phyloP scores from a whole-genome alignment of 1,139 yeast genomes.

The Sugiyamaella neomexicana region DNA sequence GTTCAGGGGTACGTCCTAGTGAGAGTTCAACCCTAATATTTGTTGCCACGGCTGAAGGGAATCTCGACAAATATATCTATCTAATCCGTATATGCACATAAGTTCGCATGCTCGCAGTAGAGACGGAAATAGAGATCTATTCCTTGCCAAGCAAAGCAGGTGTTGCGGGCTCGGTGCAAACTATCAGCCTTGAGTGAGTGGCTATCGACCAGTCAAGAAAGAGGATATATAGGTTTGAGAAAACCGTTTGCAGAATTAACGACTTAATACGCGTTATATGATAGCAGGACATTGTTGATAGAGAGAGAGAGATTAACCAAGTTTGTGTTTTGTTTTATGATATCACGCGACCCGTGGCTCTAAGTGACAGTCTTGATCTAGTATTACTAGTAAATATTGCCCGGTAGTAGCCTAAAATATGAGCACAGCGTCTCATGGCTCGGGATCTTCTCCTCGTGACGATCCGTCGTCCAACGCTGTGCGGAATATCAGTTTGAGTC shows the following conservation, averaged over 20 bases:
- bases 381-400: background rate
- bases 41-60: too few species aligned
- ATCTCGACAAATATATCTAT: too few species aligned
- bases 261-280: background rate
- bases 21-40: too few species aligned
- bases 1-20: too few species aligned
- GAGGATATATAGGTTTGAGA: background rate
- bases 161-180: background rate
- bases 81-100: constrained; percentile 2
- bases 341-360: background rate
- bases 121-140: constrained; percentile 7
- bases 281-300: background rate
- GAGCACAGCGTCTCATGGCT: constrained; percentile 19
- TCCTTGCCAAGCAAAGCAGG: background rate
- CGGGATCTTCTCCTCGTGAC: constrained; percentile 7
- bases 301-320: background rate
- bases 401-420: constrained; percentile 4
- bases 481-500: constrained; percentile 5
- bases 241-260: background rate
- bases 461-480: constrained; percentile 17
- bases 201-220: background rate
- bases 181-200: background rate
- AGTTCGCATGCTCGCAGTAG: constrained; percentile 4
- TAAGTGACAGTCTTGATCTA: background rate
- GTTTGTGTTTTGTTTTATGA: background rate